A percentile compares a stretch with the other conserved stretches of the same genome.
phyloP scores from a whole-genome alignment of 2,329 filamentous ascomycete genomes.

The Torrubiella hemipterigena region DNA sequence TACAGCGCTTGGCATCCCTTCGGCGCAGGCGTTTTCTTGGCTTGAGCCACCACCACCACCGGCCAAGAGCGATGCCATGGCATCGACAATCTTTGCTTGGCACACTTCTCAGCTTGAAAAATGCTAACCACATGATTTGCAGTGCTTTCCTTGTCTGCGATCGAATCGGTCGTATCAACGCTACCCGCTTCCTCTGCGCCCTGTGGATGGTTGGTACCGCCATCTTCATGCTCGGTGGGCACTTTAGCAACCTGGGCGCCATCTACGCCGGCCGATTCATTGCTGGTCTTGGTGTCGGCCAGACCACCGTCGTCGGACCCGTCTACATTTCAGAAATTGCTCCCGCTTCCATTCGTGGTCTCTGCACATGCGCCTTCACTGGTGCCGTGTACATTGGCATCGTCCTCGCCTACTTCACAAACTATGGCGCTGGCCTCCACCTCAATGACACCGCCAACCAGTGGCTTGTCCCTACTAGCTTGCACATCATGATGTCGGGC shows the following conservation, averaged over 20 bases:
- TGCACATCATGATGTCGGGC: conserved; percentile 67
- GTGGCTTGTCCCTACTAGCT: conserved; percentile 58
- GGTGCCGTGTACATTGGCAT: conserved; percentile 61
- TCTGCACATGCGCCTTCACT: conserved; percentile 51
- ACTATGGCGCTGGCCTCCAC: conserved; percentile 45
- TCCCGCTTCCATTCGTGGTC: conserved; percentile 55
- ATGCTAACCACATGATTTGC: conserved; percentile 4
- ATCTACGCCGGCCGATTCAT: conserved; percentile 57
- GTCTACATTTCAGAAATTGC: conserved; percentile 65
- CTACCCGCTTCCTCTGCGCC: conserved; percentile 43
- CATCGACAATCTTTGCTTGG: conserved; percentile 1
- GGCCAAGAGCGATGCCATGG: background rate
- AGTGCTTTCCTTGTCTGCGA: conserved; percentile 49
- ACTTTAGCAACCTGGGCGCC: conserved; percentile 38
- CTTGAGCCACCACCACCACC: background rate
- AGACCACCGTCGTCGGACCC: conserved; percentile 55
- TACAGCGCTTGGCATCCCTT: too few species aligned
- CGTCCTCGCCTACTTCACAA: conserved; percentile 68
- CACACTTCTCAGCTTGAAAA: background rate
- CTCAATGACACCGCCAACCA: conserved; percentile 33
- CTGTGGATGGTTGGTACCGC: conserved; percentile 46
- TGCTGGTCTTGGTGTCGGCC: conserved; percentile 52
- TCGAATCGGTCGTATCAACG: conserved; percentile 50
- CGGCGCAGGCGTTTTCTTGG: background rate
- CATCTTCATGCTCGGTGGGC: conserved; percentile 42